phyloP scores from a whole-genome alignment of 1,284 basidiomycete genomes.

The Ceratobasidium papillatum region DNA sequence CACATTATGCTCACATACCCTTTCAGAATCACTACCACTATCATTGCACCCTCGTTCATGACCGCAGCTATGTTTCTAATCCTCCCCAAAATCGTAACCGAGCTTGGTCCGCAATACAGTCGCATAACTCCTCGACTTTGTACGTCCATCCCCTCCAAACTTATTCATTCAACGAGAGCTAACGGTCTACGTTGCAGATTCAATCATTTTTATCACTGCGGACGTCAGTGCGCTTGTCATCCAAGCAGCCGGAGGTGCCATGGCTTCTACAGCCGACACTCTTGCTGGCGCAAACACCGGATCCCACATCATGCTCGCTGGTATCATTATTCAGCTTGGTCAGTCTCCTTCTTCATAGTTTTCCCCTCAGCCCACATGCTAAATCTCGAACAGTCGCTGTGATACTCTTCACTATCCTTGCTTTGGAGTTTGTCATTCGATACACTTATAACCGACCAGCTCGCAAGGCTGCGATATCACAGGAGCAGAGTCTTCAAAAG shows the following conservation, averaged over 20 bases:
- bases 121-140: constrained; percentile 49
- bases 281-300: constrained; percentile 41
- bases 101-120: constrained; percentile 51
- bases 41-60: constrained; percentile 40
- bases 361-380: background rate
- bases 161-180: background rate
- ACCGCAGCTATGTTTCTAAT: constrained; percentile 46
- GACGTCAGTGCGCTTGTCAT: constrained; percentile 54
- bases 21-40: constrained; percentile 37
- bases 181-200: constrained; percentile 43
- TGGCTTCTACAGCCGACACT: constrained; percentile 46
- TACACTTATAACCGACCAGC: constrained; percentile 14
- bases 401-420: constrained; percentile 10
- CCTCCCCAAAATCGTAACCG: constrained; percentile 51
- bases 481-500: background rate
- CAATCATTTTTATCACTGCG: constrained; percentile 52
- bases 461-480: background rate
- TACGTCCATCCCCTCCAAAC: background rate
- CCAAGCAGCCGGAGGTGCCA: constrained; percentile 55
- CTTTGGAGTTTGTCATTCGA: constrained; percentile 13
- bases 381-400: constrained; percentile 2
- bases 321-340: constrained; percentile 49
- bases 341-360: constrained; percentile 8
- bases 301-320: constrained; percentile 47
- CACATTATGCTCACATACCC: background rate